Conservation (phyloP, 2,329 filamentous ascomycete species). For the Huntiella moniliformis region DNA sequence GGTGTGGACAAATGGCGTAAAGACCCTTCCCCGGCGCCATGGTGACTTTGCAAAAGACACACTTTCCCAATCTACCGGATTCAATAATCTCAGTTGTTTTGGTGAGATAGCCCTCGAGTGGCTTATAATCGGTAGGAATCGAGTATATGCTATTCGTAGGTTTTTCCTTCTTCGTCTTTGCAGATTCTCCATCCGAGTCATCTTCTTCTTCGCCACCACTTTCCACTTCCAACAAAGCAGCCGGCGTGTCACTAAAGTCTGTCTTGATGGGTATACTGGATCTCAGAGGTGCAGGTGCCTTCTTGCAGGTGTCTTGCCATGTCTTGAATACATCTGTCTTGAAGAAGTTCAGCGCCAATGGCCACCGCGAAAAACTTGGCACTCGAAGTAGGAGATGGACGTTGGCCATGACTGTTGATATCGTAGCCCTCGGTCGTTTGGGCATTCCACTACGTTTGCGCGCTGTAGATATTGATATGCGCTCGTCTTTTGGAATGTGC, state of each 20-base stretch:
- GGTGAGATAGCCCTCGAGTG: conserved; percentile 32
- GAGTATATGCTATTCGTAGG: conserved; percentile 30
- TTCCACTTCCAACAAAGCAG: conserved; percentile 3
- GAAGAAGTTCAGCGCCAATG: conserved; percentile 66
- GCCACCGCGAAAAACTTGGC: conserved; percentile 67
- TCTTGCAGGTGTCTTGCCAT: conserved; percentile 44
- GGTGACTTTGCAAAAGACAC: conserved; percentile 30
- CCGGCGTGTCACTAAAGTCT: conserved; percentile 27
- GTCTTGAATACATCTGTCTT: conserved; percentile 44
- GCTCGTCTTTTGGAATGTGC: conserved; percentile 49
- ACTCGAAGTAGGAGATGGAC: conserved; percentile 64
- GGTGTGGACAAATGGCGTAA: conserved; percentile 36
- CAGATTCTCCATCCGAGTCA: not conserved
- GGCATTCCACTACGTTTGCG: conserved; percentile 35
- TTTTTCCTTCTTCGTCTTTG: not conserved
- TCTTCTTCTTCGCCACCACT: not conserved
- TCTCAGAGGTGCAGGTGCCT: conserved; percentile 28
- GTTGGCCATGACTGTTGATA: conserved; percentile 57
- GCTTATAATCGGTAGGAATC: conserved; percentile 35
- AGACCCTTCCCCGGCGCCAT: conserved; percentile 31
- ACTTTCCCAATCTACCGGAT: conserved; percentile 37
- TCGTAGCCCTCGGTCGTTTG: conserved; percentile 35
- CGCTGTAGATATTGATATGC: conserved; percentile 34
- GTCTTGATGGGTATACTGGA: conserved; percentile 33
- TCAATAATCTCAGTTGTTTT: conserved; percentile 35